Percentiles rank a stretch among this genome's conserved stretches.
Conservation (phyloP, 345 rosid genomes). For the Eucalyptus camaldulensis region DNA sequence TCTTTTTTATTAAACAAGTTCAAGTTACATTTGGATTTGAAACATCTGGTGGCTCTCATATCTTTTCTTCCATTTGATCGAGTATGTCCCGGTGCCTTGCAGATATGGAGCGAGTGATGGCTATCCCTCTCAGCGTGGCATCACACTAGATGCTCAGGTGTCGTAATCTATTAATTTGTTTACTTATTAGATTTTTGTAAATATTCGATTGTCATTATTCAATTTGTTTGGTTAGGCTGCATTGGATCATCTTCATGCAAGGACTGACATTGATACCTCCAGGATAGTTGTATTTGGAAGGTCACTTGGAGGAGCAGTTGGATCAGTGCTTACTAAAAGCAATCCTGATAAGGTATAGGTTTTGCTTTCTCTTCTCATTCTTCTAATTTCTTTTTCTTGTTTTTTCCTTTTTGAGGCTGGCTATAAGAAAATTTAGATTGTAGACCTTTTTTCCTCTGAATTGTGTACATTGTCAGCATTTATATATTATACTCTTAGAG, state of each 20-base stretch:
- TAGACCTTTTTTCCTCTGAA: background rate
- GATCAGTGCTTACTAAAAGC: conserved; percentile 76
- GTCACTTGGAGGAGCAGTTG: conserved; percentile 99
- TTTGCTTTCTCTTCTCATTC: background rate
- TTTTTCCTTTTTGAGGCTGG: background rate
- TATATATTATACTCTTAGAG: background rate
- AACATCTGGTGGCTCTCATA: background rate
- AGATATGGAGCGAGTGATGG: conserved; percentile 99
- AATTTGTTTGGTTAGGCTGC: conserved; percentile 59
- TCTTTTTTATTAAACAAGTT: background rate
- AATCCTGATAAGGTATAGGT: conserved; percentile 77
- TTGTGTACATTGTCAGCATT: background rate
- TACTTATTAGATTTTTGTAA: background rate
- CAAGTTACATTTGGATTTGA: background rate
- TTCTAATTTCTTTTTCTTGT: background rate
- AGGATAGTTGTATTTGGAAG: conserved; percentile 93
- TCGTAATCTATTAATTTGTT: background rate
- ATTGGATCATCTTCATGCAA: conserved; percentile 78
- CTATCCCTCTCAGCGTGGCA: conserved; percentile 90
- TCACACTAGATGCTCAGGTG: conserved; percentile 90
- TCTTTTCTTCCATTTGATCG: background rate
- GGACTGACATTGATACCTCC: conserved; percentile 88
- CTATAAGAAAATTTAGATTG: background rate
- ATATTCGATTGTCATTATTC: background rate
- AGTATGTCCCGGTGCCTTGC: background rate